A percentile compares a stretch with the other conserved stretches of the same genome.
Evolutionary conservation across 2,329 filamentous ascomycete species (phyloP).

Genomic region (Nectriaceae sp.): DNA sequence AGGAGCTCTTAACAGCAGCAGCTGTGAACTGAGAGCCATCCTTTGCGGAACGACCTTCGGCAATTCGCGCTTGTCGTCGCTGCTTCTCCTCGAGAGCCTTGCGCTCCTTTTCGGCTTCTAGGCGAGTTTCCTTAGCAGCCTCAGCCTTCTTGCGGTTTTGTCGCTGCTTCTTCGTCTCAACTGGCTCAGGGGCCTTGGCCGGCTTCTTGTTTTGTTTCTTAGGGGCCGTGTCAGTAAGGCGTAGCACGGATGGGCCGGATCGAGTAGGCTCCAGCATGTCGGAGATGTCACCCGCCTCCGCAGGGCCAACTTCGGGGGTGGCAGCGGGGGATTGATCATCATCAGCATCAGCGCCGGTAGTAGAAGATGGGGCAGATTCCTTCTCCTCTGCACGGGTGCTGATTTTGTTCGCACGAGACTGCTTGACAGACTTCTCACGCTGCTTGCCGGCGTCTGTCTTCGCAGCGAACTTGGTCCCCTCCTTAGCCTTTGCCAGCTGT

Average conservation of each 20-base stretch:
- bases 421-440: slow-evolving; percentile 70
- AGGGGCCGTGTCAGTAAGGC: slow-evolving; percentile 69
- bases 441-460: slow-evolving; percentile 61
- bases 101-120: slow-evolving; percentile 78
- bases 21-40: slow-evolving; percentile 68
- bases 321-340: slow-evolving; percentile 74
- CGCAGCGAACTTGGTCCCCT: slow-evolving; percentile 62
- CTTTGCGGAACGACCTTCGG: slow-evolving; percentile 80
- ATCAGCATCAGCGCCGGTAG: slow-evolving; percentile 73
- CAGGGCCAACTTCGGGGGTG: slow-evolving; percentile 63
- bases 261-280: slow-evolving; percentile 86
- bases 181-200: slow-evolving; percentile 63
- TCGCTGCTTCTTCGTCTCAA: slow-evolving; percentile 91
- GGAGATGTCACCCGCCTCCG: slow-evolving; percentile 69
- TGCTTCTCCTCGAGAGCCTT: slow-evolving; percentile 79
- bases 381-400: slow-evolving; percentile 43
- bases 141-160: slow-evolving; percentile 91
- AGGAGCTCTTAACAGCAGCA: slow-evolving; percentile 43
- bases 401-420: slow-evolving; percentile 60
- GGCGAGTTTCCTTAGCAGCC: slow-evolving; percentile 71
- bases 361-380: slow-evolving; percentile 60
- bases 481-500: slow-evolving; percentile 70
- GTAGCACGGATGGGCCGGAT: slow-evolving; percentile 72
- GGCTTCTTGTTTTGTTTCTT: slow-evolving; percentile 64
- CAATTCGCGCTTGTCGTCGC: slow-evolving; percentile 76